Percentiles rank a stretch among this genome's conserved stretches.
Evolutionary conservation across 352 stramenopile species (phyloP).

Genomic region (Globisporangium ultimum): DNA sequence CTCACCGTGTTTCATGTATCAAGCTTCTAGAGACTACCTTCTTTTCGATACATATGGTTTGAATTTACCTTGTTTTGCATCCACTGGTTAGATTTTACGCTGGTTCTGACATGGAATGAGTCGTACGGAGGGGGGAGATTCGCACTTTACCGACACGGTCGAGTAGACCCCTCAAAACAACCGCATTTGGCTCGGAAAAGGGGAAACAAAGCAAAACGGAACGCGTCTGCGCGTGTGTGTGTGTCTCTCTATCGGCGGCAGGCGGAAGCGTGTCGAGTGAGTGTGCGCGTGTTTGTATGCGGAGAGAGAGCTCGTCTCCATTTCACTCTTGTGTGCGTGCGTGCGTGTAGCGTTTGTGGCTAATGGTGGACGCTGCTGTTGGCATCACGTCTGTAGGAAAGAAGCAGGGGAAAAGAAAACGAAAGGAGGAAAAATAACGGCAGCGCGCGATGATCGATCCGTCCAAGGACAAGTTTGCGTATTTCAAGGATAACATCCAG

Average conservation of each 20-base stretch:
- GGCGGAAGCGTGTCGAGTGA: too few species aligned
- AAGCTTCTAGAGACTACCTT: background rate
- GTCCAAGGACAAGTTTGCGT: conserved; percentile 87
- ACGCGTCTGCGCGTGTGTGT: background rate
- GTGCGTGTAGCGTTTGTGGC: too few species aligned
- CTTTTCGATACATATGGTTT: background rate
- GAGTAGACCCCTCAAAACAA: too few species aligned
- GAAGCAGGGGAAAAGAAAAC: too few species aligned
- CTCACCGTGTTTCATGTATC: conserved; percentile 15
- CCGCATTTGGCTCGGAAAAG: background rate
- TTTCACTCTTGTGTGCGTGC: background rate
- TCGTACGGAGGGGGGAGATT: conserved; percentile 8
- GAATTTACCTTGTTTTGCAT: conserved; percentile 12
- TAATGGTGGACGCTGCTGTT: too few species aligned
- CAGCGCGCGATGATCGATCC: conserved; percentile 65
- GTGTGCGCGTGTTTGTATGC: too few species aligned
- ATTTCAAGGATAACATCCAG: conserved; percentile 90
- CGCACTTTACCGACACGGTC: conserved; percentile 18
- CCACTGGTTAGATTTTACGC: too few species aligned
- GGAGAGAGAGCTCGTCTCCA: background rate
- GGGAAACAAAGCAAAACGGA: conserved; percentile 11
- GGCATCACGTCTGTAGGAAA: too few species aligned
- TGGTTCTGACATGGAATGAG: too few species aligned
- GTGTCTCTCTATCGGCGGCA: too few species aligned
- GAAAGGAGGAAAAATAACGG: too few species aligned